phyloP scores from a whole-genome alignment of 2,329 filamentous ascomycete genomes.

The Penicillium crustosum region DNA sequence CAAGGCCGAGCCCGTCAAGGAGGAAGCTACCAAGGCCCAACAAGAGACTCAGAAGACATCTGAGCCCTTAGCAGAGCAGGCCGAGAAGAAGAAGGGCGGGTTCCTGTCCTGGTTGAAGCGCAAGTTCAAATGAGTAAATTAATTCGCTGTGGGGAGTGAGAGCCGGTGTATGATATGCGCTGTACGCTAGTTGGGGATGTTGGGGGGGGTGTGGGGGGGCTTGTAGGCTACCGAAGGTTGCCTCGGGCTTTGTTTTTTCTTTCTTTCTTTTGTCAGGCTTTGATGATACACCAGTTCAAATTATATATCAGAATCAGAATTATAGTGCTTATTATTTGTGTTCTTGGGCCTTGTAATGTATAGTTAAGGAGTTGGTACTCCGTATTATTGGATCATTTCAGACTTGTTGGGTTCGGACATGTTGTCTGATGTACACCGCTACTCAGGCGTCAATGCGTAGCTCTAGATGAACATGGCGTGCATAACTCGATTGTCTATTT shows the following conservation, averaged over 20 bases:
- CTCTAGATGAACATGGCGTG: neutral
- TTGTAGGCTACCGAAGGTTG: neutral
- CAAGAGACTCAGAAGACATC: constrained; percentile 5
- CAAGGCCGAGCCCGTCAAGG: constrained; percentile 11
- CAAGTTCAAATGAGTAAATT: constrained; percentile 26
- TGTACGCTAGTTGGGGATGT: constrained; percentile 3
- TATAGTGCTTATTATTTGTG: constrained; percentile 6
- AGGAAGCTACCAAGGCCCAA: constrained; percentile 6
- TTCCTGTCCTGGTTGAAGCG: constrained; percentile 32
- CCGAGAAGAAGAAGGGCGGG: constrained; percentile 25
- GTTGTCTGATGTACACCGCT: constrained; percentile 2
- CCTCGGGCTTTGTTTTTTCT: neutral
- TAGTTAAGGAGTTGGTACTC: too few species aligned
- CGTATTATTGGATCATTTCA: too few species aligned
- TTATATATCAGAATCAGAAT: constrained; percentile 17
- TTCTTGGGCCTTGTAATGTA: neutral
- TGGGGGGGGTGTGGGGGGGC: neutral
- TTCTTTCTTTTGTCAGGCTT: constrained; percentile 7
- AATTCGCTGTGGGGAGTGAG: constrained; percentile 3
- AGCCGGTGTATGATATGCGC: constrained; percentile 9
- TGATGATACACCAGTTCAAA: constrained; percentile 17
- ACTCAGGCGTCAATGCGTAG: constrained; percentile 1
- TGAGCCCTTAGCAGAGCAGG: constrained; percentile 12
- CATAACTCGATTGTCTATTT: neutral
- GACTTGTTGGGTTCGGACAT: neutral